These are phyloP conservation scores for Tilletia horrida DNA, from an alignment of 1,284 basidiomycete genomes.

Conservation along the genomic window DNA sequence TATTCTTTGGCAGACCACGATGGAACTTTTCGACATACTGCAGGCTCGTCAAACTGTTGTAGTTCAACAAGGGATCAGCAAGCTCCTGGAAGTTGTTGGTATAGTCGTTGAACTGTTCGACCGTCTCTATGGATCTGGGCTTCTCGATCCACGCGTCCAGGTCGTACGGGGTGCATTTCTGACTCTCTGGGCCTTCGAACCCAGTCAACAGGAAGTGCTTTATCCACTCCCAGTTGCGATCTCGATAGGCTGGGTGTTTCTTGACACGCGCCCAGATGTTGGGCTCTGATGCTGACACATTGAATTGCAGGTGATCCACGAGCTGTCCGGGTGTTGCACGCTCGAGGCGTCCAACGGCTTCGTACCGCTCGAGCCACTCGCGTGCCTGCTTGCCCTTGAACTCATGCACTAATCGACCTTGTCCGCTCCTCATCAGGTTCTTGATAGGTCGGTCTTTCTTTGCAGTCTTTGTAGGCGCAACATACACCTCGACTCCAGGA, in stretches of 20 bases:
- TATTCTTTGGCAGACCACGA: background rate
- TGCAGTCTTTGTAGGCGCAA: too few relatives aligned
- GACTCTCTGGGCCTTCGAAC: background rate
- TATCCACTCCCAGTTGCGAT: background rate
- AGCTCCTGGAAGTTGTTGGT: background rate
- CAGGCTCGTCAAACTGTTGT: background rate
- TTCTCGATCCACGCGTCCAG: background rate
- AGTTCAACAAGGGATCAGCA: background rate
- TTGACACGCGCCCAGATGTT: background rate
- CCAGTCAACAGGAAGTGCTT: background rate
- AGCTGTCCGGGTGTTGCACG: background rate
- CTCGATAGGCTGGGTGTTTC: background rate
- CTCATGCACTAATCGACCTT: background rate
- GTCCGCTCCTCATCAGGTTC: too few relatives aligned
- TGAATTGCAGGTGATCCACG: background rate
- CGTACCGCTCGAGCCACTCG: background rate
- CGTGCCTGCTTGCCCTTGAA: background rate
- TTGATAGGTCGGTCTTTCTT: too few relatives aligned
- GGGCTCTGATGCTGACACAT: background rate
- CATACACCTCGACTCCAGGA: too few relatives aligned
- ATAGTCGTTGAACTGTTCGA: background rate
- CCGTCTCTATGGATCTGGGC: background rate
- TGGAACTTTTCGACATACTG: background rate
- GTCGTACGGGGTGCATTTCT: background rate
- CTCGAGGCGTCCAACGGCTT: background rate